Base-by-base conservation (phyloP, 164 flowering plant species). In the Malania oleifera region DNA sequence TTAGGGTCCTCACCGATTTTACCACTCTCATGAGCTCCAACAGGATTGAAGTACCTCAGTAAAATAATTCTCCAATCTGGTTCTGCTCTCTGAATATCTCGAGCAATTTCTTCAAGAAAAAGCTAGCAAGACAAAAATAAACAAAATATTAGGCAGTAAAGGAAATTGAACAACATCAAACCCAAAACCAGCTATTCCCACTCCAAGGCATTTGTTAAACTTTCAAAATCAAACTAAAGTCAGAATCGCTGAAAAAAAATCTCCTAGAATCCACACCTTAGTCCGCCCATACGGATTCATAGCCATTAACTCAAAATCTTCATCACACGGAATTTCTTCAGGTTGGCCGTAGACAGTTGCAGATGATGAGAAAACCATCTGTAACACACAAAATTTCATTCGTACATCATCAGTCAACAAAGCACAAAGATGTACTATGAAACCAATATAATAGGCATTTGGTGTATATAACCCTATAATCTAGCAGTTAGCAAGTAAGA, bases 331-430 rank as follows among this genome's bases (percentile, higher is more conserved):
- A 56, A 86, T 80, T 64, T 83, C 76, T 31, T 90, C 87, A 41
- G 96, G 98, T 63, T 86, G 96, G 31, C 97, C 97, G 68, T 93
- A 93, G 43, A 93, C 97, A 48, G 98, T 90, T 56, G 98, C 89
- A 37, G 98, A 93, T 28, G 98, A 93, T 52, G 97, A 90, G 76
- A 93, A 93, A 29, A 92, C 97, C 87, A 93, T 82, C 98, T 93
- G 56, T 52, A 15, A 35, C 25, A 25, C 49, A 54, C 37, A 65
- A 41, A 55, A 43, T 15, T 22, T 51, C 19, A 47, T 29, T 47
- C 13, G 47, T 38, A 29, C 8, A 57, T 70, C 12, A 70, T 53
- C 37, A 31, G 39, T 15, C 39, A 35, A 45, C 23, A 45, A 49
- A 57, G 19, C 61, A 55, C 28, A 40, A 47, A 35, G 26, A 20